Percentiles rank a stretch among this genome's conserved stretches.
phyloP scores from a whole-genome alignment of 371 early-diverging fungal species.

The Rhizopus sp. region DNA sequence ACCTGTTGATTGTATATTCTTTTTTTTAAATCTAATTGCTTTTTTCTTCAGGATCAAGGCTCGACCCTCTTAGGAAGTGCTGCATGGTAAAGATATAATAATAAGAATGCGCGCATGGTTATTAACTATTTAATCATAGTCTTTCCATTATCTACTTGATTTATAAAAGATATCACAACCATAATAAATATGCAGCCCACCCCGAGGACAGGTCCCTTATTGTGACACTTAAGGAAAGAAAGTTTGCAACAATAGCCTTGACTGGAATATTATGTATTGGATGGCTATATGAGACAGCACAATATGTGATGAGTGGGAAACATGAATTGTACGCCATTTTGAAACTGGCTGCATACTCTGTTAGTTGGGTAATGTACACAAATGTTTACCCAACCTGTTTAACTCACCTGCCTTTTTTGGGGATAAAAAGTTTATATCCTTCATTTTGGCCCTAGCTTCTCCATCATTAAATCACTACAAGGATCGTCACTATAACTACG shows the following conservation, averaged over 20 bases:
- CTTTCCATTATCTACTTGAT: not conserved
- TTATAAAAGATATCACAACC: slow-evolving; percentile 8
- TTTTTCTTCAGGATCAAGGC: not conserved
- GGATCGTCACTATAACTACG: slow-evolving; percentile 11
- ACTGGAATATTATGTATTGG: slow-evolving; percentile 5
- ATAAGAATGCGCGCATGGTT: not conserved
- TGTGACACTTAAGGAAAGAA: slow-evolving; percentile 13
- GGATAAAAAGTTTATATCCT: slow-evolving; percentile 2
- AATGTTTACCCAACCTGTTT: not conserved
- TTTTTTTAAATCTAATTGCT: not conserved
- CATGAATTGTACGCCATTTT: slow-evolving; percentile 6
- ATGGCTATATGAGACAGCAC: slow-evolving; percentile 11
- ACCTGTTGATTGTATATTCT: too few relatives aligned
- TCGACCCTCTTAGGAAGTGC: not conserved
- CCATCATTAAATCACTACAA: slow-evolving; percentile 21
- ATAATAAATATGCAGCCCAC: slow-evolving; percentile 4
- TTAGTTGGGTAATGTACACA: slow-evolving; percentile 18
- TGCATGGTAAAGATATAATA: not conserved
- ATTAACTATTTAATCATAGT: not conserved
- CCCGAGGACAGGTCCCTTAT: slow-evolving; percentile 7
- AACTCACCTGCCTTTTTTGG: not conserved
- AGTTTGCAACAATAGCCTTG: not conserved
- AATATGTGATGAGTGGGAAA: slow-evolving; percentile 4
- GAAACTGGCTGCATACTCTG: not conserved
- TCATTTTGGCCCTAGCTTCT: slow-evolving; percentile 19